Conservation (phyloP, 2,329 filamentous ascomycete genomes). For the Cordyceps farinosa region DNA sequence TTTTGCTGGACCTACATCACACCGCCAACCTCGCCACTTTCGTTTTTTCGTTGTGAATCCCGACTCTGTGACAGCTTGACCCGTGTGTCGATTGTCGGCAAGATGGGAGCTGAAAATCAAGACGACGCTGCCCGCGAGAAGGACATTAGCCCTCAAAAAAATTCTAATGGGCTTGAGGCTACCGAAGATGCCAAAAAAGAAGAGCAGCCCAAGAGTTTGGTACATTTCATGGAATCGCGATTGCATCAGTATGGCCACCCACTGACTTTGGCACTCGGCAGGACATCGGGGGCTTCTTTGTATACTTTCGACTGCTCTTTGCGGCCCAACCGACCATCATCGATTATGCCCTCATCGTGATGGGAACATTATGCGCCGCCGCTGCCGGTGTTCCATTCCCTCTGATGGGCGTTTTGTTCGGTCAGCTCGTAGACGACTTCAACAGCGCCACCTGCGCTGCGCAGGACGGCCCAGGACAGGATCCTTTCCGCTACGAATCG, state of each 20-base stretch:
- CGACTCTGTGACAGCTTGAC: not conserved
- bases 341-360: conserved; percentile 32
- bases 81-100: not conserved
- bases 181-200: not conserved
- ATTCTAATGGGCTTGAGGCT: not conserved
- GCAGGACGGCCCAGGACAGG: conserved; percentile 24
- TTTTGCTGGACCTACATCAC: no score
- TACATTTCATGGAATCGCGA: not conserved
- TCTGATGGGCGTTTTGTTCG: conserved; percentile 55
- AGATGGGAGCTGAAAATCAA: not conserved
- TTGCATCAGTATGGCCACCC: not conserved
- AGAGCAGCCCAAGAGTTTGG: no score
- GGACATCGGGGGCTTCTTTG: conserved; percentile 31
- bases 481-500: conserved; percentile 19
- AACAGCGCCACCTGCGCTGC: conserved; percentile 46
- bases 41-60: not conserved
- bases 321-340: conserved; percentile 34
- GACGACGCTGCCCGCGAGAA: not conserved
- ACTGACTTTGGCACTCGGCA: not conserved
- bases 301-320: conserved; percentile 36
- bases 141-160: not conserved
- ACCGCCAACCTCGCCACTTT: not conserved
- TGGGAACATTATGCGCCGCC: conserved; percentile 39
- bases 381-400: conserved; percentile 55
- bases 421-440: conserved; percentile 53